These are phyloP conservation scores for Rhynchospora tenuis DNA, from an alignment of 176 grass and related monocot species.

Conservation along the genomic window DNA sequence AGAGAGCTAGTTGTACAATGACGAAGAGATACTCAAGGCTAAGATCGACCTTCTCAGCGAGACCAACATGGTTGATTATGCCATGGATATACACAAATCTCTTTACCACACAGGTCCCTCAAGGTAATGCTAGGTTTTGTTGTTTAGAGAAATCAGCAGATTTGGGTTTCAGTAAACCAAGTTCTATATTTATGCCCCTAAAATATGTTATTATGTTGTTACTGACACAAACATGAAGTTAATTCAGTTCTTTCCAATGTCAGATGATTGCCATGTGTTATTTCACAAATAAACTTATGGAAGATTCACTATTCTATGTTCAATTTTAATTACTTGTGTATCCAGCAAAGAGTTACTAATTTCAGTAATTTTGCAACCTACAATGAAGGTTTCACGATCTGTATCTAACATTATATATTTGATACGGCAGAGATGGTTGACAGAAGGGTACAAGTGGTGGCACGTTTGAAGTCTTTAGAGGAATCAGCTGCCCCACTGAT, in stretches of 20 bases:
- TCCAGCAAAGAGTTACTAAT: background rate
- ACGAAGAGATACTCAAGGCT: constrained; percentile 66
- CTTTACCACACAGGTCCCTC: constrained; percentile 78
- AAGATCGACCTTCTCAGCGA: constrained; percentile 87
- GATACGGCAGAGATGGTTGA: no score
- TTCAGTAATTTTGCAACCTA: background rate
- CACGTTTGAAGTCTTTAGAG: no score
- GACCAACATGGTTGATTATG: constrained; percentile 98
- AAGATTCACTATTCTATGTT: background rate
- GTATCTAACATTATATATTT: no score
- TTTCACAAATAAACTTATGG: background rate
- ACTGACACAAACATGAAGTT: no score
- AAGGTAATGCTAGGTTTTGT: no score
- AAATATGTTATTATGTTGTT: no score
- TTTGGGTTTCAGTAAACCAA: background rate
- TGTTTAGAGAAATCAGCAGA: background rate
- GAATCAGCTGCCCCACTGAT: no score
- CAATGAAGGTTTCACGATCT: no score
- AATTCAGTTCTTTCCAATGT: no score
- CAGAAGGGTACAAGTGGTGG: no score
- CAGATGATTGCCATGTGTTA: background rate
- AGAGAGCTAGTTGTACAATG: constrained; percentile 56
- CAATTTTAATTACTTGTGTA: background rate
- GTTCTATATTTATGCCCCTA: no score
- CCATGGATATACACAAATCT: constrained; percentile 95